phyloP scores from a whole-genome alignment of 129 eudicot species.

The Lactuca sativa region DNA sequence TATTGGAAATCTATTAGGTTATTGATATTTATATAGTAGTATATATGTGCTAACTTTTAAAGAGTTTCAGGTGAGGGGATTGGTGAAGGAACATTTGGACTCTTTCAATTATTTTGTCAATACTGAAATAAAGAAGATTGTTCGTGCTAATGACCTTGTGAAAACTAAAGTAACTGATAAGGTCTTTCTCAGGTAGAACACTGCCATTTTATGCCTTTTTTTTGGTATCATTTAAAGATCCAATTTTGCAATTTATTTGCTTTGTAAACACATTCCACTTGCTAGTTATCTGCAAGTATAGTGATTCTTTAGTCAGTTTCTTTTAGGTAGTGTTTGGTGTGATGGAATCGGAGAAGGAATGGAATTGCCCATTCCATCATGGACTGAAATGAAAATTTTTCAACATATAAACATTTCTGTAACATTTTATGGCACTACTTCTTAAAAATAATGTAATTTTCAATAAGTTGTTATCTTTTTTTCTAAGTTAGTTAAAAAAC shows the following conservation, averaged over 20 bases:
- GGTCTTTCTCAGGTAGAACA: constrained; percentile 59
- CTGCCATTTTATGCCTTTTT: neutral
- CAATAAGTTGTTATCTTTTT: no score
- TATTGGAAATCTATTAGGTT: neutral
- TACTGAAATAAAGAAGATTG: constrained; percentile 75
- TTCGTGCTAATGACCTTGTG: constrained; percentile 57
- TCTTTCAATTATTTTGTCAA: constrained; percentile 77
- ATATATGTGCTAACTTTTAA: constrained; percentile 16
- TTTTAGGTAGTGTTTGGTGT: neutral
- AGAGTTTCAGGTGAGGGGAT: constrained; percentile 68
- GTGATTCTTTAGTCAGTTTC: neutral
- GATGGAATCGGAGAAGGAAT: neutral
- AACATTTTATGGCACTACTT: no score
- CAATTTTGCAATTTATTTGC: constrained; percentile 19
- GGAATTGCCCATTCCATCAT: neutral
- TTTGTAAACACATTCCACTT: constrained; percentile 8
- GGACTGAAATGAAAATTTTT: neutral
- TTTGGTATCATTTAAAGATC: constrained; percentile 13
- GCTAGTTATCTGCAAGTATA: constrained; percentile 11
- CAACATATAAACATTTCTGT: no score
- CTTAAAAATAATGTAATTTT: no score
- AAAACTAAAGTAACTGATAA: constrained; percentile 35
- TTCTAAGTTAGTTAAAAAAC: no score
- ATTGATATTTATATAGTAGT: no score
- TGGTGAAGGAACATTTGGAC: constrained; percentile 89